A percentile compares a stretch with the other conserved stretches of the same genome.
Conservation (phyloP, 2,329 filamentous ascomycete species). For the Xylariaceae sp. region DNA sequence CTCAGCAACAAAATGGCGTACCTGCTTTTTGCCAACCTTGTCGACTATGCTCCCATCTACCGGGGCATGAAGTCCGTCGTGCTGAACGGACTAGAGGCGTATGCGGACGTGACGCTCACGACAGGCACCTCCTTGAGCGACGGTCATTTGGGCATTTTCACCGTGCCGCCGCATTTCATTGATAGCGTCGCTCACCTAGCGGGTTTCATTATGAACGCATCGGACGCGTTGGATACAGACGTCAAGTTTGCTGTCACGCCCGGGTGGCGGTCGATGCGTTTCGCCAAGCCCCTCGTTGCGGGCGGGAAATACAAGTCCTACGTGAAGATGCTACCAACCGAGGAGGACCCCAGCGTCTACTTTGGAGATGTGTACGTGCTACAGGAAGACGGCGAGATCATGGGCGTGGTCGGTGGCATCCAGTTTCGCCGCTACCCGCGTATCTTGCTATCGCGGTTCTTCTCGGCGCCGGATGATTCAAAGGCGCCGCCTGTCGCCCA, state of each 20-base stretch:
- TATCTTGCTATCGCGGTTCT: conserved; percentile 47
- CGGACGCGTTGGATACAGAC: conserved; percentile 42
- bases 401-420: conserved; percentile 43
- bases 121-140: too few species aligned
- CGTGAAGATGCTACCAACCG: conserved; percentile 46
- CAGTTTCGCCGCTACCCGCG: conserved; percentile 47
- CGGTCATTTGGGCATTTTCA: conserved; percentile 43
- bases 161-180: conserved; percentile 50
- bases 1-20: conserved; percentile 69
- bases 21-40: conserved; percentile 50
- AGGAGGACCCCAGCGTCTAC: conserved; percentile 36
- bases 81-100: conserved; percentile 41
- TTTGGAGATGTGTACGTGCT: conserved; percentile 46
- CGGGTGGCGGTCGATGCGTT: conserved; percentile 44
- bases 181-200: conserved; percentile 47
- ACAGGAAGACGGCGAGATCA: conserved; percentile 40
- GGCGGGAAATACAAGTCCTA: conserved; percentile 45
- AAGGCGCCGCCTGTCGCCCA: background rate
- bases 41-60: conserved; percentile 47
- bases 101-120: conserved; percentile 43
- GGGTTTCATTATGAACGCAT: conserved; percentile 49
- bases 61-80: conserved; percentile 49
- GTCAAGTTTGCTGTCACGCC: conserved; percentile 46
- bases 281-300: conserved; percentile 39
- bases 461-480: conserved; percentile 42